Base-by-base conservation (phyloP, 768 basidiomycete species). In the Tylopilus sp. region DNA sequence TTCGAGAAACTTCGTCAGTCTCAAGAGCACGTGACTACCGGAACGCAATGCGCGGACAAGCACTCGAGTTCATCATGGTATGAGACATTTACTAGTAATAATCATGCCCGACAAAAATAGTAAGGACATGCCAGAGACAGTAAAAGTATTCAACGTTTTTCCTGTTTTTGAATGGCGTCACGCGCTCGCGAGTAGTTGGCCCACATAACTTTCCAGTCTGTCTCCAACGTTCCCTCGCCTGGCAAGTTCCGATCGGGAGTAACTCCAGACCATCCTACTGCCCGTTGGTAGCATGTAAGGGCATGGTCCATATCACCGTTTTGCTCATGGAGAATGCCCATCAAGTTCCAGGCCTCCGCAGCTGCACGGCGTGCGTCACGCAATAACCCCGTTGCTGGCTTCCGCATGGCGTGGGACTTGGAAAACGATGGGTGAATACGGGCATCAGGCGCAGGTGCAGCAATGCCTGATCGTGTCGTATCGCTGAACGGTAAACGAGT, bases 341-440 rank as follows among this genome's bases (percentile, higher is more conserved):
- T 73, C 53, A 90, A 69, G 61, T 81, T 85, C 86, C 86, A 90
- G 6, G 86, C 80, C 66, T 88, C 84, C 1, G 84, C 83, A 15
- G 86, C 82, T 23, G 85, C 81, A 40, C 85, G 73, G 15, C 84
- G 78, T 17, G 88, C 78, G 62, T 90, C 86, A 25, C 83, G 80
- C 47, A 90, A 74, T 15, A 90, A 69, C 46, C 72, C 73, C 40
- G 61, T 67, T 23, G 88, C 85, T 7, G 80, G 78, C 48, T 72
- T 75, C 48, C 68, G 73, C 74, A 88, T 78, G 38, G 73, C 71
- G 41, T 58, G 67, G 6, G 81, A 83, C 48, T 74, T 71, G 2
- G 63, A 53, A 64, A 79, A 86, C 20, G 58, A 63, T 3, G 74
- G 54, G 20, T 78, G 64, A 36, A 84, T 71, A 9, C 73, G 66